These are phyloP conservation scores for Xylaria sp. DNA, from an alignment of 2,329 filamentous ascomycete species.

Conservation along the genomic window DNA sequence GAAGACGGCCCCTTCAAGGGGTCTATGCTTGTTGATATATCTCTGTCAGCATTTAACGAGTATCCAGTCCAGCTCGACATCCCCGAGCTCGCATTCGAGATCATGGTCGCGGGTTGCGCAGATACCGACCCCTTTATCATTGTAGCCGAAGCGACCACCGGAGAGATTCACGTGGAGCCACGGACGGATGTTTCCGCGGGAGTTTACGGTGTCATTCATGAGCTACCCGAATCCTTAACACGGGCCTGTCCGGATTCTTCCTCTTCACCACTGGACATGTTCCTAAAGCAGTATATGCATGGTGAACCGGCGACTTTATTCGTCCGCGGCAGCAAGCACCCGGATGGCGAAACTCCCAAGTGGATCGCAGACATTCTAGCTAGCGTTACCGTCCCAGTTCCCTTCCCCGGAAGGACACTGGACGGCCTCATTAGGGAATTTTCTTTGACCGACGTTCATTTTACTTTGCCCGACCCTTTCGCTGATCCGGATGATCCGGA, in stretches of 20 bases:
- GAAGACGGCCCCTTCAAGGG: constrained; percentile 71
- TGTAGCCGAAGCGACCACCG: constrained; percentile 80
- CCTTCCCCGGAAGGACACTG: constrained; percentile 83
- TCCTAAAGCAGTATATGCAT: constrained; percentile 84
- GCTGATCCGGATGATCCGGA: constrained; percentile 80
- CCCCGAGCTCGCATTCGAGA: constrained; percentile 83
- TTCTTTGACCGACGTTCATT: constrained; percentile 84
- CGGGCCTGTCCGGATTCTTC: constrained; percentile 78
- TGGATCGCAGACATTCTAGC: constrained; percentile 87
- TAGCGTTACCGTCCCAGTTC: constrained; percentile 84
- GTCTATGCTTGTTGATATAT: constrained; percentile 83
- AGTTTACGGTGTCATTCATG: constrained; percentile 76
- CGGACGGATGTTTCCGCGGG: constrained; percentile 74
- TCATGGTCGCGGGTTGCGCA: constrained; percentile 85
- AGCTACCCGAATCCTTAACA: constrained; percentile 79
- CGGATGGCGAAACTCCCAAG: constrained; percentile 74
- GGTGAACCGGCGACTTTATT: constrained; percentile 83
- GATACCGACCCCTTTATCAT: constrained; percentile 77
- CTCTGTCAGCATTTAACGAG: constrained; percentile 76
- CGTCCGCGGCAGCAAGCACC: constrained; percentile 79
- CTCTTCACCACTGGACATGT: constrained; percentile 83
- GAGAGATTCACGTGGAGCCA: constrained; percentile 73
- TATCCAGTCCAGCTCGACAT: constrained; percentile 82
- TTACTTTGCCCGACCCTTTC: constrained; percentile 82
- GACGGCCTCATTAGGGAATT: constrained; percentile 90